Base-by-base conservation (phyloP, 208 protist species). In the Trypanosoma lewisi region DNA sequence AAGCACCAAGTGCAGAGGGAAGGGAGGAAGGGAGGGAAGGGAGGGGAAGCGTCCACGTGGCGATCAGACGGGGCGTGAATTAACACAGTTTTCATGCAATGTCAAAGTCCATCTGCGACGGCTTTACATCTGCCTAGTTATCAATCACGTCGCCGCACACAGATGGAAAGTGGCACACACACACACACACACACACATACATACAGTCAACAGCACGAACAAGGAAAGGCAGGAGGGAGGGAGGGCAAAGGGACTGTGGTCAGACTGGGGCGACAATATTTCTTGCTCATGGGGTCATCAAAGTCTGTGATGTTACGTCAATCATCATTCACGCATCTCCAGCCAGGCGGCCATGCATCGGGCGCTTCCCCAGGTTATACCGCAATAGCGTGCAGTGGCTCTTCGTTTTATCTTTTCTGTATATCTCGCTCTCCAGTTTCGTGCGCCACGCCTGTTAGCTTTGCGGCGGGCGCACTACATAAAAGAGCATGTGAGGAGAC, bases 31-130 rank as follows among this genome's bases (percentile, higher is more conserved):
- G 14, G 12, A 16, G 31, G 33, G 47, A 48, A 39, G 63, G 41
- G 30, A 16, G 39, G 23, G 8, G 9, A 11, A 41, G 14, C 9
- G 36, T 7, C n/a, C 25, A 42, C 27, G 30, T 19, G 37, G 50
- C 34, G 59, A 73, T 73, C 67, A 73, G 67, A 67, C 67, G 50
- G 67, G 67, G 67, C 67, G 30, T 52, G n/a, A 60, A 60, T 21
- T 17, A 60, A 64, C 28, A 30, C 14, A 51, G 59, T 66, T 73
- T 73, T 73, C 67, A 73, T 39, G 41, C 3, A 5, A n/a, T 37
- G 30, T 65, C 60, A 60, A 74, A n/a, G 68, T 74, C 68, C 68
- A 74, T 74, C 68, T 74, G 68, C 68, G 68, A 74, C 68, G 68
- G 68, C 68, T 74, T 74, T 74, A 74, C 68, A 74, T 74, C 68